These are phyloP conservation scores for Tetrahymena malaccensis DNA, from an alignment of 73 alveolate species.

Conservation along the genomic window DNA sequence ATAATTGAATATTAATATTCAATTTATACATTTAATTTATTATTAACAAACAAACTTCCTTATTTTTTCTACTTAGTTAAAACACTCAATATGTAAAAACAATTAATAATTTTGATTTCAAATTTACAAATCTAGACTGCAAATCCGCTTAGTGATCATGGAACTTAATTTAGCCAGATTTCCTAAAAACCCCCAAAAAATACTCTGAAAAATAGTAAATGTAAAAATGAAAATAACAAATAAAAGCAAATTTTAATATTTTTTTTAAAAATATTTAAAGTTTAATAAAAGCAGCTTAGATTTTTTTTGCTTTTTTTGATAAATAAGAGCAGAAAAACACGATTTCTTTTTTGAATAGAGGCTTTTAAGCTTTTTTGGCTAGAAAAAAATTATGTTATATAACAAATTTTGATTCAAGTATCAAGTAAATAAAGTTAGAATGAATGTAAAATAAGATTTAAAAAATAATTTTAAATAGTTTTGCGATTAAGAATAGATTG, in stretches of 20 bases:
- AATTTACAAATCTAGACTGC: too few relatives aligned
- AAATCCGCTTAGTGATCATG: neutral
- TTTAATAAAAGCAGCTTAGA: neutral
- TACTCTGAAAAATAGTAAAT: too few relatives aligned
- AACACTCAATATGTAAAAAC: neutral
- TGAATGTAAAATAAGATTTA: neutral
- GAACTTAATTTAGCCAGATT: neutral
- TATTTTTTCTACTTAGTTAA: neutral
- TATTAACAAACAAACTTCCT: neutral
- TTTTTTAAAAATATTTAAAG: too few relatives aligned
- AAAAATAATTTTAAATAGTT: too few relatives aligned
- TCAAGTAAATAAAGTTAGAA: neutral
- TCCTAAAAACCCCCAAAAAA: neutral
- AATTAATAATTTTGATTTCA: too few relatives aligned
- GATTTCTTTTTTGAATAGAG: neutral
- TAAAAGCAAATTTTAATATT: neutral
- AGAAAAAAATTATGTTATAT: too few relatives aligned
- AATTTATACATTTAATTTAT: too few relatives aligned
- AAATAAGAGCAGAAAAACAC: neutral
- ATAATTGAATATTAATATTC: neutral
- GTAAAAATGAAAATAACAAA: too few relatives aligned
- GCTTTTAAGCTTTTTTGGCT: neutral
- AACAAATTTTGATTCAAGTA: too few relatives aligned
- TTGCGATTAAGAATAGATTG: too few relatives aligned
- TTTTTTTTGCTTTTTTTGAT: neutral